Conservation (phyloP, 305 asterid genomes). For the Fraxinus angustifolia region DNA sequence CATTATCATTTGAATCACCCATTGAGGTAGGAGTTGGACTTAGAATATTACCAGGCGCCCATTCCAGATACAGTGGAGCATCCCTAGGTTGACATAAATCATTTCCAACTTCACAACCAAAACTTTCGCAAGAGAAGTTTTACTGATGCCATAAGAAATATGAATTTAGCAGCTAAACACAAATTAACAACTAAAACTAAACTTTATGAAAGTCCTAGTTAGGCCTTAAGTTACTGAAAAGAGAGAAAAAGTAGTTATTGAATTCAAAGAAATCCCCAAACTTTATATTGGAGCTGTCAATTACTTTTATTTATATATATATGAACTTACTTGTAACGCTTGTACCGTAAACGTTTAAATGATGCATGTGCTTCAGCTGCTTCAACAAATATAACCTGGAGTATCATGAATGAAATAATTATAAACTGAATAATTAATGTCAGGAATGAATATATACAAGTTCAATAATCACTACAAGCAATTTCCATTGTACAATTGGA, state of each 20-base stretch:
- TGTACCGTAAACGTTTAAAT: slow-evolving; percentile 73
- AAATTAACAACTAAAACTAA: not conserved
- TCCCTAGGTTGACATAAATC: slow-evolving; percentile 49
- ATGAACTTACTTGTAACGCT: slow-evolving; percentile 78
- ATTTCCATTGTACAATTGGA: not conserved
- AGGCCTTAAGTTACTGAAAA: not conserved
- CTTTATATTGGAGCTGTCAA: not conserved
- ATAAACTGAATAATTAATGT: not conserved
- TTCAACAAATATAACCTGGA: slow-evolving; percentile 76
- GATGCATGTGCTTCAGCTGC: slow-evolving; percentile 86
- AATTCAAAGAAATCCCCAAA: not conserved
- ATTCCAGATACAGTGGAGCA: slow-evolving; percentile 87
- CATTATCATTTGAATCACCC: slow-evolving; percentile 18
- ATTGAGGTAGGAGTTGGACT: slow-evolving; percentile 30
- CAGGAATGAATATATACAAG: not conserved
- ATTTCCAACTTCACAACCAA: slow-evolving; percentile 21
- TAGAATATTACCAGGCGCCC: slow-evolving; percentile 90
- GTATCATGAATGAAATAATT: slow-evolving; percentile 8
- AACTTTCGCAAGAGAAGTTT: not conserved
- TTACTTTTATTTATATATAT: not conserved
- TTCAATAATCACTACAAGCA: not conserved
- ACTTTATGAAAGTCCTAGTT: not conserved
- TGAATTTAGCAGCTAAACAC: not conserved
- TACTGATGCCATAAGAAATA: not conserved
- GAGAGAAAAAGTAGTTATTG: not conserved